These are phyloP conservation scores for Diaporthe sp. DNA, from an alignment of 2,329 filamentous ascomycete genomes.

Conservation along the genomic window DNA sequence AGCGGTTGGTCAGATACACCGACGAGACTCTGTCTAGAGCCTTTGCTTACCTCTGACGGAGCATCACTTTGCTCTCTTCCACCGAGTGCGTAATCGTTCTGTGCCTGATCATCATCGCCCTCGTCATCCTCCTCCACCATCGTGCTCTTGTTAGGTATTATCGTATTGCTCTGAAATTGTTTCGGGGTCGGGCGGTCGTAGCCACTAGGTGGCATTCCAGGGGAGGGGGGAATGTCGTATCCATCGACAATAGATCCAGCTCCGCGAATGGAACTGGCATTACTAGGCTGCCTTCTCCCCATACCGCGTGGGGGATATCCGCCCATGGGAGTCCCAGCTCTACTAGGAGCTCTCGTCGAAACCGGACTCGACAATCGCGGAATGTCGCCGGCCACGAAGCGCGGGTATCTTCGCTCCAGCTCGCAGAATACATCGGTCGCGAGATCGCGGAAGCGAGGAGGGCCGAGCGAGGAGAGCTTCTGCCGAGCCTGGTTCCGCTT, in stretches of 20 bases:
- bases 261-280: conserved; percentile 71
- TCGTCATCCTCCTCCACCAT: conserved; percentile 97
- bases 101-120: conserved; percentile 69
- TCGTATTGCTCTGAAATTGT: conserved; percentile 94
- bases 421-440: conserved; percentile 98
- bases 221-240: conserved; percentile 71
- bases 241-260: conserved; percentile 54
- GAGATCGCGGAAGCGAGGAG: conserved; percentile 88
- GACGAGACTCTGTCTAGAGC: background rate
- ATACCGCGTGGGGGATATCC: conserved; percentile 65
- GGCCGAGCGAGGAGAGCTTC: conserved; percentile 90
- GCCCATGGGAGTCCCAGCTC: conserved; percentile 70
- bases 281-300: conserved; percentile 69
- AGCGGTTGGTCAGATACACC: conserved; percentile 23
- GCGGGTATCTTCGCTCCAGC: conserved; percentile 88
- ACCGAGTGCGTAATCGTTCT: conserved; percentile 67
- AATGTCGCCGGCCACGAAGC: conserved; percentile 79
- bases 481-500: conserved; percentile 98
- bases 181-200: conserved; percentile 86
- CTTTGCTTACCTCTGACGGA: conserved; percentile 55
- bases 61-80: conserved; percentile 48
- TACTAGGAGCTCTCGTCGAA: conserved; percentile 72
- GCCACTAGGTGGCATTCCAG: conserved; percentile 71
- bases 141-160: conserved; percentile 97
- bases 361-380: conserved; percentile 78